These are phyloP conservation scores for Silene latifolia DNA, from an alignment of 148 eudicot genomes.

Conservation along the genomic window DNA sequence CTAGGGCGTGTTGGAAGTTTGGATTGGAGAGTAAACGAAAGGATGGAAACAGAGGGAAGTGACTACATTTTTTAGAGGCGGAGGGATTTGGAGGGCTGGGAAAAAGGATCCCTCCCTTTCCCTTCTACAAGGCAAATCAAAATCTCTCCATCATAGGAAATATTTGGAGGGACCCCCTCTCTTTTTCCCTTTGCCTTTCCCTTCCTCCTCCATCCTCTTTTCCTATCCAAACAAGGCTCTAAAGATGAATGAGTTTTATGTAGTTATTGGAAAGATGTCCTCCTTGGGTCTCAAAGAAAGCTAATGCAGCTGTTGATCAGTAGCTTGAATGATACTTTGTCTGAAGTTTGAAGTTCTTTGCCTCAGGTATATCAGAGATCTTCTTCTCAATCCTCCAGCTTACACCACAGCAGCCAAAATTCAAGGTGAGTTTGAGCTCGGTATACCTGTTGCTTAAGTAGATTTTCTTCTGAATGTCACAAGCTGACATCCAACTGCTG, in stretches of 20 bases:
- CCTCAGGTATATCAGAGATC: conserved; percentile 85
- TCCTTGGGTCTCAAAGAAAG: conserved; percentile 9
- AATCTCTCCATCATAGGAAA: too few relatives aligned
- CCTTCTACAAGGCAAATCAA: too few relatives aligned
- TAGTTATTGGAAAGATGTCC: conserved; percentile 7
- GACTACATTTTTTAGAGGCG: too few relatives aligned
- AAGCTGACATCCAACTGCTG: neutral
- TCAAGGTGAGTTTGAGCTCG: conserved; percentile 50
- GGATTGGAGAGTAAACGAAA: too few relatives aligned
- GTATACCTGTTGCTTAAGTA: neutral
- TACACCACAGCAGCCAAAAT: conserved; percentile 72
- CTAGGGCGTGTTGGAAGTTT: too few relatives aligned
- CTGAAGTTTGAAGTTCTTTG: conserved; percentile 7
- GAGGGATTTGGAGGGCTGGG: too few relatives aligned
- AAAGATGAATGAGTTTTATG: neutral
- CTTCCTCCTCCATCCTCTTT: too few relatives aligned
- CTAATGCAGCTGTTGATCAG: conserved; percentile 4
- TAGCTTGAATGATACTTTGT: neutral
- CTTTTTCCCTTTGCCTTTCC: too few relatives aligned
- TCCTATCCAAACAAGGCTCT: too few relatives aligned
- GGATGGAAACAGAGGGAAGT: too few relatives aligned
- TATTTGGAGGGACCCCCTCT: too few relatives aligned
- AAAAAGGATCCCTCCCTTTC: too few relatives aligned
- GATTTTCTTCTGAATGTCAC: neutral
- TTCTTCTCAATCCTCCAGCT: conserved; percentile 97